phyloP scores from a whole-genome alignment of 1,284 basidiomycete species.

The Pseudozyma flocculosa region DNA sequence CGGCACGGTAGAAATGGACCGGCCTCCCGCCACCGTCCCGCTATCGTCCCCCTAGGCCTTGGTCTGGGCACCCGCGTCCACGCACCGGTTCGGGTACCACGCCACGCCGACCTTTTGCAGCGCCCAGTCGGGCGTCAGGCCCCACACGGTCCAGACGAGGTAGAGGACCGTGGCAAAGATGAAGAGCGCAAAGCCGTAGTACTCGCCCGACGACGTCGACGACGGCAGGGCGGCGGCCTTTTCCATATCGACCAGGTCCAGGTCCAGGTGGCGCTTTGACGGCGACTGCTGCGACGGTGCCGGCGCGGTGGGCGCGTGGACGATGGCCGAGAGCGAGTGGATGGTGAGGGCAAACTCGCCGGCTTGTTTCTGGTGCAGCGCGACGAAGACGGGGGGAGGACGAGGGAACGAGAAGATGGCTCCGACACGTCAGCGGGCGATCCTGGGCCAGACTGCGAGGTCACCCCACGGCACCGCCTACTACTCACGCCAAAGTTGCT shows the following conservation, averaged over 20 bases:
- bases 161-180: conserved; percentile 40
- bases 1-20: no score
- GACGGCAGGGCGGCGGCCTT: background rate
- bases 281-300: background rate
- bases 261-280: background rate
- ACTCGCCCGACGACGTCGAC: conserved; percentile 16
- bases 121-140: conserved; percentile 28
- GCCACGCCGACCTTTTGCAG: conserved; percentile 33
- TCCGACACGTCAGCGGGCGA: no score
- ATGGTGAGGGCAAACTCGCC: conserved; percentile 31
- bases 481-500: conserved; percentile 35
- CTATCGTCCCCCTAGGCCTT: no score
- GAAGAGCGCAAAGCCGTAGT: conserved; percentile 48
- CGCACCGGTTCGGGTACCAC: conserved; percentile 36
- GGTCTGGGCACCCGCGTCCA: conserved; percentile 2
- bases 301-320: background rate
- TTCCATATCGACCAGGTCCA: background rate
- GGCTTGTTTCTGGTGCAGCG: conserved; percentile 34
- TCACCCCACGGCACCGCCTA: no score
- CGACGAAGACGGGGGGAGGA: no score
- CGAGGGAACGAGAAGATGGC: no score
- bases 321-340: conserved; percentile 13
- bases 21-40: no score
- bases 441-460: no score
- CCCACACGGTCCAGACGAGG: conserved; percentile 39